Evolutionary conservation across 2,329 filamentous ascomycete species (phyloP).

Genomic region (Hypocreales sp.): DNA sequence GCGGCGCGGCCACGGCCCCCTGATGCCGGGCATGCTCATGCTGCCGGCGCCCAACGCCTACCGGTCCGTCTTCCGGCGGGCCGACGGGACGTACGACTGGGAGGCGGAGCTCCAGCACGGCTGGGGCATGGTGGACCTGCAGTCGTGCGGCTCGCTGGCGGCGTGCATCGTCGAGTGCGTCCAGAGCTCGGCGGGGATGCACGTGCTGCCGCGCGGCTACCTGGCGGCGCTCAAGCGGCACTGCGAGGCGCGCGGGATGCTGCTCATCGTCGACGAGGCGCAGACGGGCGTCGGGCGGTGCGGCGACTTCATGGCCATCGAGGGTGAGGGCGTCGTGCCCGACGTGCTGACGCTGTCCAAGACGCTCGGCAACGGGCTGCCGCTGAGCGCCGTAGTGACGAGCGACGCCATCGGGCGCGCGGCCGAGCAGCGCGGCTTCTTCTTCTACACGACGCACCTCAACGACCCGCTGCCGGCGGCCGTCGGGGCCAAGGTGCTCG

Average conservation of each 20-base stretch:
- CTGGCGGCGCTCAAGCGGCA: slow-evolving; percentile 37
- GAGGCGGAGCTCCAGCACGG: slow-evolving; percentile 44
- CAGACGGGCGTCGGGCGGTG: slow-evolving; percentile 43
- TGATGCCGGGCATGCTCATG: slow-evolving; percentile 39
- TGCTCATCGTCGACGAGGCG: slow-evolving; percentile 46
- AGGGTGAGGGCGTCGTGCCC: slow-evolving; percentile 36
- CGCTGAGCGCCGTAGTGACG: slow-evolving; percentile 41
- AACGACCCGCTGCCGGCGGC: slow-evolving; percentile 46
- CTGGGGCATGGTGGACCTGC: slow-evolving; percentile 43
- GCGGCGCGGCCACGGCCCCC: slow-evolving; percentile 27
- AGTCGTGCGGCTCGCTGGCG: slow-evolving; percentile 44
- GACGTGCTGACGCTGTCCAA: slow-evolving; percentile 47
- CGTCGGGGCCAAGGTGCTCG: slow-evolving; percentile 44
- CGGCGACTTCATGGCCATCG: slow-evolving; percentile 43
- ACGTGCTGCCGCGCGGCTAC: slow-evolving; percentile 42
- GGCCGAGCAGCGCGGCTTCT: slow-evolving; percentile 30
- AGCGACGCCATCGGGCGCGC: slow-evolving; percentile 33
- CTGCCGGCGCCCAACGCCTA: slow-evolving; percentile 46
- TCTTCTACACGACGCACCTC: slow-evolving; percentile 46
- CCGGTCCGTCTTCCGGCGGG: slow-evolving; percentile 40
- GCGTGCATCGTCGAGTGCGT: slow-evolving; percentile 51
- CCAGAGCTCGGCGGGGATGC: slow-evolving; percentile 42
- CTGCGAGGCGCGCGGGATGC: slow-evolving; percentile 40
- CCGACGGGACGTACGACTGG: slow-evolving; percentile 47
- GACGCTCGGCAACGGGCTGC: slow-evolving; percentile 44